Percentiles rank a stretch among this genome's conserved stretches.
Conservation (phyloP, 345 rosid species). For the Iberis pinnata region DNA sequence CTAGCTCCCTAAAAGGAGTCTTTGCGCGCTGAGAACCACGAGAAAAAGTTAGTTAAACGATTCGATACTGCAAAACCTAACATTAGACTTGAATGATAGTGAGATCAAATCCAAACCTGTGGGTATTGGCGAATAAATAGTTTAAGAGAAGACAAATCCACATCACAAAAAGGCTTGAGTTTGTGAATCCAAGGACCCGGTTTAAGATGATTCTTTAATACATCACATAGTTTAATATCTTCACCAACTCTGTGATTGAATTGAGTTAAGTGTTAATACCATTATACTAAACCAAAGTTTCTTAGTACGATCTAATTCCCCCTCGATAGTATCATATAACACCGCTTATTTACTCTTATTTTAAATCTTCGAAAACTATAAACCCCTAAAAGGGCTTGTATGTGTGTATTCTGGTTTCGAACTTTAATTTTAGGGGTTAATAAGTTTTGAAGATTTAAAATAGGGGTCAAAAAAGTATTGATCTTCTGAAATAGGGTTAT, state of each 20-base stretch:
- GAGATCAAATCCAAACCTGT: slow-evolving; percentile 33
- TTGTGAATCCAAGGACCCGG: slow-evolving; percentile 72
- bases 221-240: slow-evolving; percentile 45
- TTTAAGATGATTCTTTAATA: slow-evolving; percentile 62
- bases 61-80: neutral
- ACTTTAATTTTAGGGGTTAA: too few species aligned
- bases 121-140: slow-evolving; percentile 55
- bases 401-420: too few species aligned
- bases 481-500: too few species aligned
- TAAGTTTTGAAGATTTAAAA: too few species aligned
- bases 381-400: too few species aligned
- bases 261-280: neutral
- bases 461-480: too few species aligned
- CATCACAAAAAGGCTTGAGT: slow-evolving; percentile 54
- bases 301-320: too few species aligned
- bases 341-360: too few species aligned
- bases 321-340: too few species aligned
- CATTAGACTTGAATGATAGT: neutral
- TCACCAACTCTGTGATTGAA: slow-evolving; percentile 54
- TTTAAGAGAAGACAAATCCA: slow-evolving; percentile 51
- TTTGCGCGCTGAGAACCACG: slow-evolving; percentile 49
- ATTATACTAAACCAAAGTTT: too few species aligned
- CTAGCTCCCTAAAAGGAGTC: slow-evolving; percentile 58
- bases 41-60: too few species aligned
- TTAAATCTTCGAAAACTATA: too few species aligned